Evolutionary conservation across 169 alveolate genomes (phyloP), one percentile per base, ranked within the genome.

Genomic region (Pseudocohnilembus persalinus): DNA sequence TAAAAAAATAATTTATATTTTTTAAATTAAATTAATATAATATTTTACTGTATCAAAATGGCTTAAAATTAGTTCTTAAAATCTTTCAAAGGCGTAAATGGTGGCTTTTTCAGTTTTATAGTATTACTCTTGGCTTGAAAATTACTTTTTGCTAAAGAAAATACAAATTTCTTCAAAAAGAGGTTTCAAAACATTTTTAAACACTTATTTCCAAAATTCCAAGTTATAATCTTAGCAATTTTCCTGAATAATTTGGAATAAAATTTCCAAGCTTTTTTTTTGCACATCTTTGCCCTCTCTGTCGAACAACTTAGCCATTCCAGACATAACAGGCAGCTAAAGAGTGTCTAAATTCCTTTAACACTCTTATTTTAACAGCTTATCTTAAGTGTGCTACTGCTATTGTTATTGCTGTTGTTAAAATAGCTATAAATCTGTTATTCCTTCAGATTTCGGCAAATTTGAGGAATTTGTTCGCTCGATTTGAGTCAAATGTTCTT

Each of bases 181-280:
- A 35, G 90, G 90, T 80, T 85, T 86, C 27, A 86, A 49, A 25
- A 86, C 90, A 72, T 87, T 83, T 64, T 77, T 86, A 24, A 86
- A 80, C 31, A 80, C 75, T 74, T 79, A 76, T 32, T 81, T 86
- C 90, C 90, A 86, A 63, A 86, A 86, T 86, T 86, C 90, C 29
- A 29, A 35, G 31, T 65, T 73, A 64, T 73, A 81, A 27, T 64
- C 20, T 32, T 29, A 28, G 29, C 90, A 77, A 32, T 86, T 78
- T 74, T 81, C 31, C 28, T 74, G 73, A 16, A 86, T 33, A 0
- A 81, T 49, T 6, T 86, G 74, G 64, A 86, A 86, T 1, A 86
- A 75, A 0, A 68, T 77, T 0, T 76, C 63, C 0, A 81, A 83
- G 81, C 87, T 80, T 35, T 26, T 72, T n/a, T 35, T 74, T n/a